Conservation (phyloP, 139 green algal genomes). For the Pleodorina starrii region DNA sequence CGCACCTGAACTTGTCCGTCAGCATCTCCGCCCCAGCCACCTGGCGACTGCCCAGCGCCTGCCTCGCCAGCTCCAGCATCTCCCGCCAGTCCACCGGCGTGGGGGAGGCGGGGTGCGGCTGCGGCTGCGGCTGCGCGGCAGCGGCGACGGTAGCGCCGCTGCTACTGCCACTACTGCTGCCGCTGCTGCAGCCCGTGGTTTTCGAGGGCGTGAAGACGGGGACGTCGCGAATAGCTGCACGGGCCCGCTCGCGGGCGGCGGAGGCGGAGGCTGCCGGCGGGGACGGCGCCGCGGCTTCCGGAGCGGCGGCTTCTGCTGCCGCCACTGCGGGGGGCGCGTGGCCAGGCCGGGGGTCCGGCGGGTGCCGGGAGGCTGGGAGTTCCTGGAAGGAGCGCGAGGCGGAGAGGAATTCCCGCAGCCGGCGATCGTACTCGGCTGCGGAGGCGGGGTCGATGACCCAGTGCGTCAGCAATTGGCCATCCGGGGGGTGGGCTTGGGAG, state of each 20-base stretch:
- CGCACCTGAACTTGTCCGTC: constrained; percentile 76
- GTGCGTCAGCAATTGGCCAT: neutral
- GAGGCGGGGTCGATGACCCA: neutral
- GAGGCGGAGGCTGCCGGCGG: neutral
- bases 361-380: neutral
- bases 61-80: constrained; percentile 58
- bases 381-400: neutral
- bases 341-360: neutral
- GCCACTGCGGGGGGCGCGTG: neutral
- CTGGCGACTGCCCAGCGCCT: neutral
- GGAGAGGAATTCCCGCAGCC: constrained; percentile 19
- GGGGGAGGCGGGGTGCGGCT: constrained; percentile 24
- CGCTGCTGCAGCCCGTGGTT: neutral
- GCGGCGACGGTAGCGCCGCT: neutral
- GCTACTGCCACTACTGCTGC: neutral
- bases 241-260: neutral
- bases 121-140: neutral
- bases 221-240: neutral
- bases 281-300: neutral
- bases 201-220: neutral
- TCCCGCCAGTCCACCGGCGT: constrained; percentile 67
- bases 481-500: neutral
- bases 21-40: constrained; percentile 64
- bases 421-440: constrained; percentile 8
- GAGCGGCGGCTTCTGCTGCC: neutral